Base-by-base conservation (phyloP, 306 rosid species). In the Medicago ruthenica region DNA sequence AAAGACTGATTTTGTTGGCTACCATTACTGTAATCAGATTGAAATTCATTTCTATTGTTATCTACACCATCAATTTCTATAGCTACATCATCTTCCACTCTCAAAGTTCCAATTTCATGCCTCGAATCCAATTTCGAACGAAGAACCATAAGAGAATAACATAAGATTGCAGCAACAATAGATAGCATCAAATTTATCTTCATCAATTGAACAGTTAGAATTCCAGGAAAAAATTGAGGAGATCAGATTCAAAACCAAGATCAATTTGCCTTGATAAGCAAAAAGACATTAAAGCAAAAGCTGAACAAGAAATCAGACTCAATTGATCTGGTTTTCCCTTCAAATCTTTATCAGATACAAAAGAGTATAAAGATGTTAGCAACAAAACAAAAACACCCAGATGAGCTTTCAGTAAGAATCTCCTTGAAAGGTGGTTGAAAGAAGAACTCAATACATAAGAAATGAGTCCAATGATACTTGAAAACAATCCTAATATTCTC, bases 201-300 rank as follows among this genome's bases (percentile, higher is more conserved):
- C 76, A 76, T 76, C 7, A 82, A 54, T 37, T 76, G 82, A 44
- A 76, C 18, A 27, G 75, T 76, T 21, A 82, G 6, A 40, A 74
- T 57, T 64, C 82, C 81, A 12, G 75, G 79, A 76, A 76, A 62
- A 76, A 82, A 37, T 76, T 82, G 12, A 76, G 75, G 1, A 81
- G 66, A 54, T 76, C 85, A 2, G 39, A 36, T 45, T 72, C 79
- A 60, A 82, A 82, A 6, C 76, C 85, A 16, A 57, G 71, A 15
- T 72, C 71, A 9, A 48, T 71, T 3, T 71, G 76, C 27, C 76
- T 76, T 64, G 82, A 76, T 13, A 82, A 21, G 9, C 71, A 64
- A n/a, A 76, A 21, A 3, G 79, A 71, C 85, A 76, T 81, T n/a
- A 76, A 64, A 54, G 78, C 74, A 63, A 76, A 76, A 0, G 81